phyloP scores from a whole-genome alignment of 2,329 filamentous ascomycete species.

The Apiospora arundinis region DNA sequence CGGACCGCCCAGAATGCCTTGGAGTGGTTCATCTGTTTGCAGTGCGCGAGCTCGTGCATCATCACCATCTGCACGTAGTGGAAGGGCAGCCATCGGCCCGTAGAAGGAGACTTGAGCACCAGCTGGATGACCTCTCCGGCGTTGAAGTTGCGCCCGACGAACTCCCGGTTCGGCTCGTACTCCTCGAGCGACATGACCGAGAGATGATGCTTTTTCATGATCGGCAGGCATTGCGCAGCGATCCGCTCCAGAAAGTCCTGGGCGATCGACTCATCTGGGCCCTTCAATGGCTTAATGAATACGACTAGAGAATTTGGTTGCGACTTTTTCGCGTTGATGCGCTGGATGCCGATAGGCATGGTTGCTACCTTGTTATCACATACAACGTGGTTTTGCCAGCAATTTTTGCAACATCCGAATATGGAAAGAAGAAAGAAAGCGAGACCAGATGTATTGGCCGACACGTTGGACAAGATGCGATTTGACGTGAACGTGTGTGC shows the following conservation, averaged over 20 bases:
- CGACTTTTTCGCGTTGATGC: conserved; percentile 76
- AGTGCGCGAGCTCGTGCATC: conserved; percentile 82
- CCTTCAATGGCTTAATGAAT: conserved; percentile 82
- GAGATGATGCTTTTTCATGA: conserved; percentile 71
- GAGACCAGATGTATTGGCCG: neutral
- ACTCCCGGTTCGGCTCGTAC: conserved; percentile 80
- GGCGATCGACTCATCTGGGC: conserved; percentile 65
- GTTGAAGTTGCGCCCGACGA: conserved; percentile 90
- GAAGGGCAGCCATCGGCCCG: conserved; percentile 78
- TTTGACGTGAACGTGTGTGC: neutral
- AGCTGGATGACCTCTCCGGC: conserved; percentile 86
- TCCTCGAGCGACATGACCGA: conserved; percentile 78
- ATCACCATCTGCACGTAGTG: conserved; percentile 91
- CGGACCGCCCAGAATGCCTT: conserved; percentile 81
- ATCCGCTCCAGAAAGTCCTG: conserved; percentile 78
- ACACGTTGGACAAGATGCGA: neutral
- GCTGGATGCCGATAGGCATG: conserved; percentile 81
- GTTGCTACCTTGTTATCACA: conserved; percentile 23
- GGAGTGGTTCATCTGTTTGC: conserved; percentile 91
- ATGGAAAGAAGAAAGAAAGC: no score
- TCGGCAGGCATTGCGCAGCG: conserved; percentile 79
- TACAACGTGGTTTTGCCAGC: neutral
- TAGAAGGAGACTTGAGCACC: conserved; percentile 72
- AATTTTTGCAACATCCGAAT: neutral
- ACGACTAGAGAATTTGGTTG: conserved; percentile 80